phyloP scores from a whole-genome alignment of 1,284 basidiomycete genomes.

The Ganoderma sinense region DNA sequence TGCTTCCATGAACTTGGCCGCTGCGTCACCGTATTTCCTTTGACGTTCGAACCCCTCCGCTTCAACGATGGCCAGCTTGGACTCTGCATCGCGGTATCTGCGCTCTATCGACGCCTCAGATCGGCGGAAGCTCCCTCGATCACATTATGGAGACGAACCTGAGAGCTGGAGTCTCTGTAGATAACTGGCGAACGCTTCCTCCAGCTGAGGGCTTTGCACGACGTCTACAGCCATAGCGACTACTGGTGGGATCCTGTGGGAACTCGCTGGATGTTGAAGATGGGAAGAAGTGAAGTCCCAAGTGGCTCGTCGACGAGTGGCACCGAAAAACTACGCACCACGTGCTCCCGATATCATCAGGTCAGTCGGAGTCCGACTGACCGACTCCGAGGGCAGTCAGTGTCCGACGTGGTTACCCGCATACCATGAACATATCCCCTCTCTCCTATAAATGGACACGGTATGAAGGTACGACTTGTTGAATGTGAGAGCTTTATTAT shows the following conservation, averaged over 20 bases:
- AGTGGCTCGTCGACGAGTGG: not conserved
- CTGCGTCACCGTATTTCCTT: constrained; percentile 17
- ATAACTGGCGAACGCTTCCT: not conserved
- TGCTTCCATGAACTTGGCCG: constrained; percentile 18
- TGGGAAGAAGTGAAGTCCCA: not conserved
- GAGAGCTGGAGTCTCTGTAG: not conserved
- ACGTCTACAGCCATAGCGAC: not conserved
- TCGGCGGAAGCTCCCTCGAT: not conserved
- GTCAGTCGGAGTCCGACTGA: too few relatives aligned
- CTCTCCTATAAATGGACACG: too few relatives aligned
- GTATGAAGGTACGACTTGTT: not conserved
- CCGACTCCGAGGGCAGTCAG: not conserved
- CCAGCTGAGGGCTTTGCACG: not conserved
- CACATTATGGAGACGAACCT: not conserved
- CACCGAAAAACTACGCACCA: not conserved
- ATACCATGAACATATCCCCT: too few relatives aligned
- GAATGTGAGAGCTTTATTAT: too few relatives aligned
- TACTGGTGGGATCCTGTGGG: not conserved
- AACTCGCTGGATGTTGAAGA: not conserved
- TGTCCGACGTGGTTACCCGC: not conserved
- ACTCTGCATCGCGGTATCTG: constrained; percentile 21
- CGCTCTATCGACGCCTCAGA: not conserved
- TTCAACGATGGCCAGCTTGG: constrained; percentile 14
- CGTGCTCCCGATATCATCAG: not conserved
- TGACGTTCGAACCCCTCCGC: constrained; percentile 17